Conservation (phyloP, 2,329 filamentous ascomycete genomes). For the Aaosphaeria pasadenensis region DNA sequence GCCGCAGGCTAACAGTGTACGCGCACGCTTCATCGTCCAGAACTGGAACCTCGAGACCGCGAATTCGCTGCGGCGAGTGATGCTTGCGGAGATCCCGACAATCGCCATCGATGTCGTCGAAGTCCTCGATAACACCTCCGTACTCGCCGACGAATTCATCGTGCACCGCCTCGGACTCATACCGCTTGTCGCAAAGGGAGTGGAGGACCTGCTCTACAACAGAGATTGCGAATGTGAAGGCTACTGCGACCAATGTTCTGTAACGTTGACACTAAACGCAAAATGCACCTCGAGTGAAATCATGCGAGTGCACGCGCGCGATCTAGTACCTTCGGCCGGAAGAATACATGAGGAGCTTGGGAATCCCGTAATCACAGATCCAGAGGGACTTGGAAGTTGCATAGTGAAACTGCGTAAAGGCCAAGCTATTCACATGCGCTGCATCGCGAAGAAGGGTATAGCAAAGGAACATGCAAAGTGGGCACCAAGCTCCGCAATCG, state of each 20-base stretch:
- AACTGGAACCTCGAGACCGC: slow-evolving; percentile 89
- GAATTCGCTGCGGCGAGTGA: slow-evolving; percentile 85
- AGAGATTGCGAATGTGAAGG: slow-evolving; percentile 97
- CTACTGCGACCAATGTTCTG: slow-evolving; percentile 88
- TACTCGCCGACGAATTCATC: slow-evolving; percentile 93
- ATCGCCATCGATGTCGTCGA: slow-evolving; percentile 94
- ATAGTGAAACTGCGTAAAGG: slow-evolving; percentile 88
- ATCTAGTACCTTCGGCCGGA: slow-evolving; percentile 70
- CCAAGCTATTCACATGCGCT: slow-evolving; percentile 86
- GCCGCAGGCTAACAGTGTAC: slow-evolving; percentile 68
- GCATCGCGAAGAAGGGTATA: slow-evolving; percentile 96
- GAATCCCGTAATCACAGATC: slow-evolving; percentile 78
- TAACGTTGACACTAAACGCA: slow-evolving; percentile 79
- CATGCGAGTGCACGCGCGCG: slow-evolving; percentile 91
- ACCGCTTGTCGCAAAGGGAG: slow-evolving; percentile 79
- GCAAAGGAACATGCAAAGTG: slow-evolving; percentile 99
- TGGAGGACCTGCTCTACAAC: slow-evolving; percentile 78
- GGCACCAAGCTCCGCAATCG: slow-evolving; percentile 87
- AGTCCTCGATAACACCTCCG: slow-evolving; percentile 89
- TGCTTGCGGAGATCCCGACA: slow-evolving; percentile 91
- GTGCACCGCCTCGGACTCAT: slow-evolving; percentile 88
- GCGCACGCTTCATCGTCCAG: slow-evolving; percentile 88
- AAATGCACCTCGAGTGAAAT: slow-evolving; percentile 82
- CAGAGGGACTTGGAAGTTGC: slow-evolving; percentile 75
- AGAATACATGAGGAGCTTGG: slow-evolving; percentile 74